Base-by-base conservation (phyloP, 2,329 filamentous ascomycete species). In the Calonectria pseudoreteaudii region DNA sequence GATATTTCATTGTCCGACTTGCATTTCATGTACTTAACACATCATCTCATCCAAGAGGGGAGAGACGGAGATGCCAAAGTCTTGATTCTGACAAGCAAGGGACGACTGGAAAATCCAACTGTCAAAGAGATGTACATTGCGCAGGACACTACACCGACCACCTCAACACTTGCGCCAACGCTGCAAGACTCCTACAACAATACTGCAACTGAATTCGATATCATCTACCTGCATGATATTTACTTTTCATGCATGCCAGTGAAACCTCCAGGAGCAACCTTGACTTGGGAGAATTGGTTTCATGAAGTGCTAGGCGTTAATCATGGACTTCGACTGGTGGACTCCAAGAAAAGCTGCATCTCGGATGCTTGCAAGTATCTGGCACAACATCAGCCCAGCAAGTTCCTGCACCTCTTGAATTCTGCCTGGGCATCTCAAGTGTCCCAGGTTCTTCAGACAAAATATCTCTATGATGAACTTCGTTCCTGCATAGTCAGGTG, bases 281-380 rank as follows among this genome's bases (percentile, higher is more conserved):
- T 68, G 41, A 28, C 64, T 2, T 80, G 79, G 77, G 26, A 49
- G 2, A 44, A 71, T 5, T 80, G 78, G 79, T n/a, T 80, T 20
- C 41, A 28, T 0, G 36, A 0, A 66, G 72, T 7, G 36, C 76
- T 3, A 44, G n/a, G 16, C 8, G 18, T 80, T 3, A 66, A 69
- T 6, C 68, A 68, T 3, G 34, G 73, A 26, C 34, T 79, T 0
- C 34, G 30, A 18, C 66, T 79, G 2, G 49, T 49, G 2, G 30
- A 47, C 18, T 49, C 20, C 44, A 30, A 23, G 20, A 65, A 18
- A 14, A 58, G 0, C 30, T 79, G 3, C 11, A 2, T 47, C n/a
- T 75, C 75, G 1, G 10, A 56, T 1, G 60, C 23, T 0, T 77
- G 76, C 20, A 68, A 60, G 5, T 77, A 77, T 6, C 34, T 80